Conservation (phyloP, 2,329 filamentous ascomycete species). For the Metarhizium brunneum region DNA sequence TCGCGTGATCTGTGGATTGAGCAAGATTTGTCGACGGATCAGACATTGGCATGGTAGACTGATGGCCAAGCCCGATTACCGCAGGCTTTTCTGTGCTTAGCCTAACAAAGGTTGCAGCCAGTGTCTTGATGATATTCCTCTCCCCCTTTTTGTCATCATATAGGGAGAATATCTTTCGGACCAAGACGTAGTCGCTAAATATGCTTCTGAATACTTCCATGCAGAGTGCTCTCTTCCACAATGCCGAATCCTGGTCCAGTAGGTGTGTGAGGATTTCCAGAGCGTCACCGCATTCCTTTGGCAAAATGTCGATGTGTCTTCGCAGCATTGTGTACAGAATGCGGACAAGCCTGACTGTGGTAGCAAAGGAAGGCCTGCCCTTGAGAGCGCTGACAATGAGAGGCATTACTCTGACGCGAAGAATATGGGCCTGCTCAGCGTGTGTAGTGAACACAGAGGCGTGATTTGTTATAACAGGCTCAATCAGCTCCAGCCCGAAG, state of each 20-base stretch:
- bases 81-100: conserved; percentile 84
- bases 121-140: conserved; percentile 68
- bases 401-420: conserved; percentile 72
- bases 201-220: conserved; percentile 86
- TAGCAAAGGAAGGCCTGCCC: conserved; percentile 69
- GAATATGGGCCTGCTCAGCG: conserved; percentile 69
- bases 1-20: conserved; percentile 66
- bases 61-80: conserved; percentile 79
- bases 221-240: conserved; percentile 83
- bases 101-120: conserved; percentile 84
- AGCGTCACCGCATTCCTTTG: conserved; percentile 73
- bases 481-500: conserved; percentile 84
- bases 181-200: conserved; percentile 69
- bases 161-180: conserved; percentile 69
- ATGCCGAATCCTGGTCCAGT: conserved; percentile 72
- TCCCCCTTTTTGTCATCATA: conserved; percentile 68
- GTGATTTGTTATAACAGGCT: conserved; percentile 82
- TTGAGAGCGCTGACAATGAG: conserved; percentile 70
- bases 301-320: conserved; percentile 65
- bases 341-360: conserved; percentile 71
- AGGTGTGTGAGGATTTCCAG: conserved; percentile 75
- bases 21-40: conserved; percentile 45
- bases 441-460: conserved; percentile 70
- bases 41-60: conserved; percentile 71
- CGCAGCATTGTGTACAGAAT: conserved; percentile 76